These are phyloP conservation scores for Ensete ventricosum DNA, from an alignment of 176 grass and related monocot genomes.

Conservation along the genomic window DNA sequence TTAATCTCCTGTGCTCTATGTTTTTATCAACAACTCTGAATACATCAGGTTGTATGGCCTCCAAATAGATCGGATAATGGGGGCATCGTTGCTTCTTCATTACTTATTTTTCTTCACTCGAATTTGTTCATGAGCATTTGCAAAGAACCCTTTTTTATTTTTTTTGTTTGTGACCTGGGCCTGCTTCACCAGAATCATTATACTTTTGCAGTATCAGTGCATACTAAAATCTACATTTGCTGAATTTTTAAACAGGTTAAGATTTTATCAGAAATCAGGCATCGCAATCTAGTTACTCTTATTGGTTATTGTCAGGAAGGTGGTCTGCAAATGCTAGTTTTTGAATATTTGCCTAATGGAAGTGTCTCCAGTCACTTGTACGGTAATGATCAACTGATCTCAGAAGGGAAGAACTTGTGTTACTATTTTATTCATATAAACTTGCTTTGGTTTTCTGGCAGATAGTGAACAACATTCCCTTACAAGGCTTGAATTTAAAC, in stretches of 20 bases:
- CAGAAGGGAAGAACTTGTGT: background rate
- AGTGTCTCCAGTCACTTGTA: slow-evolving; percentile 68
- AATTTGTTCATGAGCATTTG: background rate
- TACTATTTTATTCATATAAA: background rate
- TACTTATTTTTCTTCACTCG: background rate
- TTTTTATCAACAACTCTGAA: background rate
- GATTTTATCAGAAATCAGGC: slow-evolving; percentile 60
- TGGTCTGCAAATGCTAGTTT: slow-evolving; percentile 67
- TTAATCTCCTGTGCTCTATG: background rate
- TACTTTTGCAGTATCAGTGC: background rate
- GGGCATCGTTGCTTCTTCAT: background rate
- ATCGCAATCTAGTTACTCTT: slow-evolving; percentile 69
- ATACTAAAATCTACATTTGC: background rate
- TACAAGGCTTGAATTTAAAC: slow-evolving; percentile 88
- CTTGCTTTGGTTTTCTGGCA: slow-evolving; percentile 23
- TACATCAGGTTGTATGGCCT: background rate
- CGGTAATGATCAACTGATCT: slow-evolving; percentile 40
- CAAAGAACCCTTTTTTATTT: background rate
- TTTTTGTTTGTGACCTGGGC: background rate
- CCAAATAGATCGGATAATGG: background rate
- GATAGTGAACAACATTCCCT: slow-evolving; percentile 37
- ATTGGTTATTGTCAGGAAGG: slow-evolving; percentile 87
- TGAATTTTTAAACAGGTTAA: slow-evolving; percentile 34
- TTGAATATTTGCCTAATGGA: slow-evolving; percentile 90
- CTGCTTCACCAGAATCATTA: background rate